Evolutionary conservation across 2,329 filamentous ascomycete genomes (phyloP), one percentile per base, ranked within the genome.

Genomic region (Monilinia aucupariae): DNA sequence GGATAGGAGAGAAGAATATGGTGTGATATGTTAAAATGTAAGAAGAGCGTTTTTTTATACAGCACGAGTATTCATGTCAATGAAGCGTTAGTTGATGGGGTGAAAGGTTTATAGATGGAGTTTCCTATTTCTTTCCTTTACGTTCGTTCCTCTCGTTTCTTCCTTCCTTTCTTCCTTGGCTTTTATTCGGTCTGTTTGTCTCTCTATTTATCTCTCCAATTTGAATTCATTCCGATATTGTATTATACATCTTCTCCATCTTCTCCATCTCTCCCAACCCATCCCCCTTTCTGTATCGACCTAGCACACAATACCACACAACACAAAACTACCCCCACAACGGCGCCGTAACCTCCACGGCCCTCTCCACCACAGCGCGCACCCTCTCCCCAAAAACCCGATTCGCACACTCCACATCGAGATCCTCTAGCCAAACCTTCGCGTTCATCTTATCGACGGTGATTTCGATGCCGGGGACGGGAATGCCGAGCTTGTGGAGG

Each of bases 381-480:
- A 99, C 90, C 64, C 94, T 82, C 75, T 96, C 93, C 53, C 86
- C 86, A 72, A 96, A 84, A 22, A 91, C 85, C 67, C 86, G 85
- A 67, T 91, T 91, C 61, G 78, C 78, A 74, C 91, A 96, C 76
- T 97, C 94, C 5, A 99, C 90, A 70, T 96, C 91, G 51, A 97
- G 76, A 69, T 90, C 86, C 80, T 97, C 94, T 47, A 99, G 79
- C 92, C 93, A 97, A 8, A 99, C 88, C 66, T 85, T 89, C 8
- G 93, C 94, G 60, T 88, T 81, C 77, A 92, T 88, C 77, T 91
- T 94, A 71, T 97, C 93, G 4, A 97, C 88, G 71, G 84, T 87
- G 76, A 99, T 91, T 66, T 88, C 85, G 20, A 99, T 81, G 0
- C 93, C 94, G 0, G 94, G 94, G 0, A 97, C 91, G 0, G 93